Evolutionary conservation across 306 rosid species (phyloP).

Genomic region (Pueraria montana): DNA sequence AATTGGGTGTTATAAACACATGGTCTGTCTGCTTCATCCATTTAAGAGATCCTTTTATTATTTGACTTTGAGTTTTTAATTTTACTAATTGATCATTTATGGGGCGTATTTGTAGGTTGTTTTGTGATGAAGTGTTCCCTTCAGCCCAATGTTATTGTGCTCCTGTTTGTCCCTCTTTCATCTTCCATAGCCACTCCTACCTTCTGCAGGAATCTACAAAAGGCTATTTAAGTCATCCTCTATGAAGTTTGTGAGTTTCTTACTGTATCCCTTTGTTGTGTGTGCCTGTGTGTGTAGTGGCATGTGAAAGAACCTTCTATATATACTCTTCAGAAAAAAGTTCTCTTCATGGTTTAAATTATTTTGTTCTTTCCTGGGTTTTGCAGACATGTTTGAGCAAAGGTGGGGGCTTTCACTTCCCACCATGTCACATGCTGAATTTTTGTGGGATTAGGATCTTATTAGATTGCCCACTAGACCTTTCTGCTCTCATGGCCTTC

Average conservation of each 20-base stretch:
- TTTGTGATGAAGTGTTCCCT: background rate
- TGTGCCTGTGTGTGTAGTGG: background rate
- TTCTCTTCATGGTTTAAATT: constrained; percentile 1
- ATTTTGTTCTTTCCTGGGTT: background rate
- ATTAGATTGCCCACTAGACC: constrained; percentile 87
- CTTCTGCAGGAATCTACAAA: constrained; percentile 10
- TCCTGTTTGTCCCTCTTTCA: background rate
- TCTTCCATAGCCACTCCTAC: constrained; percentile 1
- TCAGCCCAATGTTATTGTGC: background rate
- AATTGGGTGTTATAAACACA: no score
- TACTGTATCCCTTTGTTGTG: background rate
- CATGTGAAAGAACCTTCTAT: constrained; percentile 10
- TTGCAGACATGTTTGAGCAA: constrained; percentile 80
- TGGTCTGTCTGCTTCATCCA: background rate
- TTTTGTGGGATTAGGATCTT: constrained; percentile 80
- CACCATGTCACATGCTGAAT: constrained; percentile 82
- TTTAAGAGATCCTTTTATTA: background rate
- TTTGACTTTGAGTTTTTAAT: background rate
- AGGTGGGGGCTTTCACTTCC: constrained; percentile 79
- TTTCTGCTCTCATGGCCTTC: constrained; percentile 77
- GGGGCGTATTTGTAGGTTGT: background rate
- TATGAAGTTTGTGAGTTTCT: constrained; percentile 60
- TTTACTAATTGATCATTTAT: background rate
- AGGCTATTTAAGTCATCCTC: constrained; percentile 23
- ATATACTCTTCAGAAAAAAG: background rate